Base-by-base conservation (phyloP, 768 basidiomycete species). In the Mycena vitilis region DNA sequence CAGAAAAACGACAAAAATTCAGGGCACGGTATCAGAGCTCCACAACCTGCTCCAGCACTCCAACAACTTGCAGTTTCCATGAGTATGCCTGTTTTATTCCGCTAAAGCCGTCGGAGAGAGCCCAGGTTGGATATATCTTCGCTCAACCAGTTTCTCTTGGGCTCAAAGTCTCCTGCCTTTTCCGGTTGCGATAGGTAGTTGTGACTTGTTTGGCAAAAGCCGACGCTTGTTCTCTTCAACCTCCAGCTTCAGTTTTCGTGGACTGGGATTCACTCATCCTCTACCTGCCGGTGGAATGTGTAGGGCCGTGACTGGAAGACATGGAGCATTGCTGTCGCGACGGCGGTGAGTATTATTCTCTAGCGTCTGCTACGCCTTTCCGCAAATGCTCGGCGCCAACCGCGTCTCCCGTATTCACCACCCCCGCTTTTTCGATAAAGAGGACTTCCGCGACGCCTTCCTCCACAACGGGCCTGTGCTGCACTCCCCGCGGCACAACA, bases 151-250 rank as follows among this genome's bases (percentile, higher is more conserved):
- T 40, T 13, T 40, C 38, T 40, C 8, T 40, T 40, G 38, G 38
- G 6, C 13, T 49, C n/a, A 22, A 22, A 13, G n/a, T 22, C 13
- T 49, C 56, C 44, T 62, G 25, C 60, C 60, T 42, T 53, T 62
- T 62, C n/a, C 5, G 60, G 60, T 20, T 5, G 40, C 60, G 60
- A 62, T 62, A 40, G 49, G 60, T 62, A 53, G 60, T 51, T 62
- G 30, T 30, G n/a, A 2, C 11, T 4, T 44, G 51, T 44, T 45
- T 54, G 20, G 2, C 54, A 40, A 23, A 12, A 9, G 11, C 23
- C 34, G 9, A 36, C 36, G 36, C 8, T 10, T 30, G n/a, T 54
- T 54, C 36, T 30, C n/a, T 15, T 4, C 18, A 30, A 52, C 7
- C 12, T 16, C 6, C 13, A 45, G 22, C 47, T 22, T 48, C n/a